Evolutionary conservation across 164 flowering plant genomes (phyloP), one percentile per base, ranked within the genome.

Genomic region (Macadamia tetraphylla): DNA sequence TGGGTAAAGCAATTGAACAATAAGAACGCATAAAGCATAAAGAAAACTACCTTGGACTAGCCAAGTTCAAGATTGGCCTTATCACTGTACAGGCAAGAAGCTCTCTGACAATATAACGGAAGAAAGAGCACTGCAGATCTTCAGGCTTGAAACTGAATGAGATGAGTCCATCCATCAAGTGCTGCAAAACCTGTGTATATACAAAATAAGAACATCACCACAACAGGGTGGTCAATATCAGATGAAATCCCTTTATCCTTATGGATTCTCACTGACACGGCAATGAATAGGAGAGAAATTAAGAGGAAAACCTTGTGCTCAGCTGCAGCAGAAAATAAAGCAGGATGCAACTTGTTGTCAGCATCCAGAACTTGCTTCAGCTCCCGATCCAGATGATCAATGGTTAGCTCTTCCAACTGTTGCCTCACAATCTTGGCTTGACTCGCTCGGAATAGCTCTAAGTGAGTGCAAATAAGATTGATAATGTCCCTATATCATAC

Each of bases 1-100:
- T 42, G 43, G 65, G 4, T 46, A 68, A 49, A 67, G 68, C 52
- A 70, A 61, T 44, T 62, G 67, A 35, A 75, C 14, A 71, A 31
- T 8, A n/a, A 61, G 59, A 60, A 49, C 29, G 70, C 61, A 35
- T 55, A 55, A 23, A 23, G 62, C 10, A 63, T 62, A 59, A 46
- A 10, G 29, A 62, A 63, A 9, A 31, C 64, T 72, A 88, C 99
- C 91, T 86, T 67, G 98, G 98, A 77, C 65, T 95, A 63, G 86
- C 96, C 67, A 95, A 79, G 75, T 95, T 95, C 71, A 95, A 62
- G 67, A 95, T 93, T 49, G 99, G 99, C 52, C 98, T 84, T 63
- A 95, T 83, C 67, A 95, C 99, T 67, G 90, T 91, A 84, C 94
- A 85, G 57, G 98, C 91, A 82, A 95, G 94, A 78, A 95, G 95